phyloP scores from a whole-genome alignment of 495 filamentous ascomycete genomes.

The Neurospora cerealis region DNA sequence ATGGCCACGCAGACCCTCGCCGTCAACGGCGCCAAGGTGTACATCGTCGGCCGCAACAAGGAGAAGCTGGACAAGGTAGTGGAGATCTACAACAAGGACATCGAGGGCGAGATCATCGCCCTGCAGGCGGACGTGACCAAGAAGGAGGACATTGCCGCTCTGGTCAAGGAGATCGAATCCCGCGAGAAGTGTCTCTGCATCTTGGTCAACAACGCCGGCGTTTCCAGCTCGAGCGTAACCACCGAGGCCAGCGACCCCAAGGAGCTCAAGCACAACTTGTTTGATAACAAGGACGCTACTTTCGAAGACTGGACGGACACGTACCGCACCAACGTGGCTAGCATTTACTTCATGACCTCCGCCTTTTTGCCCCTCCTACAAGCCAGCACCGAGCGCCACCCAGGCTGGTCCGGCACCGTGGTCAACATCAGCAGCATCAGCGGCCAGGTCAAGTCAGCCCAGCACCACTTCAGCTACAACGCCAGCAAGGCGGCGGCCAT shows the following conservation, averaged over 20 bases:
- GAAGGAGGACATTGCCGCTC: conserved; percentile 54
- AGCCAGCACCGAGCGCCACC: conserved; percentile 33
- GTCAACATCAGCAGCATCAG: conserved; percentile 47
- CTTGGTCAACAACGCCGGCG: conserved; percentile 73
- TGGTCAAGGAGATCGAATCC: conserved; percentile 53
- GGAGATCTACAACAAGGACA: conserved; percentile 23
- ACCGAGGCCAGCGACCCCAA: conserved; percentile 43
- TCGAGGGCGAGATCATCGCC: conserved; percentile 37
- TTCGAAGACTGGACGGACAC: conserved; percentile 58
- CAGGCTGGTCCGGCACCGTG: conserved; percentile 44
- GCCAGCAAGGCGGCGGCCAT: conserved; percentile 64
- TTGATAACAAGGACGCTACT: conserved; percentile 23
- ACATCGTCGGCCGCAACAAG: conserved; percentile 66
- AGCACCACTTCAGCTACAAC: conserved; percentile 72
- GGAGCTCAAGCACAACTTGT: conserved; percentile 44
- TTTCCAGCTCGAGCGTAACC: conserved; percentile 49
- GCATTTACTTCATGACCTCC: conserved; percentile 45
- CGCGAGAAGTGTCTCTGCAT: conserved; percentile 61
- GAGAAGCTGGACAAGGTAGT: conserved; percentile 22
- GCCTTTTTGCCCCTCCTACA: conserved; percentile 36
- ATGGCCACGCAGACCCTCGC: conserved; percentile 78
- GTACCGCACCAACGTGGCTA: conserved; percentile 70
- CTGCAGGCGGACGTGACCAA: conserved; percentile 68
- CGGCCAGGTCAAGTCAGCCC: conserved; percentile 52
- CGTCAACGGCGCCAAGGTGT: conserved; percentile 70